A percentile compares a stretch with the other conserved stretches of the same genome.
Conservation (phyloP, 1,284 basidiomycete species). For the Clitocybe nebularis region DNA sequence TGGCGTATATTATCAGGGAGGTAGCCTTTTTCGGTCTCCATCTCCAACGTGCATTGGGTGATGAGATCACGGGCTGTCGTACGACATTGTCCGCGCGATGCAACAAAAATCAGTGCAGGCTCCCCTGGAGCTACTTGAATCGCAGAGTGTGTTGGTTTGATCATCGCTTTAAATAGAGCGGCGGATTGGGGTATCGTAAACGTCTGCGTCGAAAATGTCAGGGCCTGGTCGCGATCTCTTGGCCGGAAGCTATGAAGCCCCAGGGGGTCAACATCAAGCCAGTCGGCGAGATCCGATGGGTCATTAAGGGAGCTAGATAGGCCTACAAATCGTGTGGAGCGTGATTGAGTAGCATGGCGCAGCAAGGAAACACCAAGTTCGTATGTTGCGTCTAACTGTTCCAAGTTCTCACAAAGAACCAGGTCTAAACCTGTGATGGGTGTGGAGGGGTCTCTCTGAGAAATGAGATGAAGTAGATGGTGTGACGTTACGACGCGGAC, state of each 20-base stretch:
- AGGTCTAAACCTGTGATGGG: conserved; percentile 51
- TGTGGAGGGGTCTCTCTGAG: conserved; percentile 22
- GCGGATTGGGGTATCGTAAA: conserved; percentile 89
- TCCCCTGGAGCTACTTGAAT: conserved; percentile 44
- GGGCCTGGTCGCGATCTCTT: conserved; percentile 77
- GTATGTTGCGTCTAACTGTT: conserved; percentile 80
- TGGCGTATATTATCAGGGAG: conserved; percentile 51
- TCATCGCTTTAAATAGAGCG: conserved; percentile 88
- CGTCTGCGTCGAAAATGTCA: conserved; percentile 67
- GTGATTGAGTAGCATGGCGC: conserved; percentile 55
- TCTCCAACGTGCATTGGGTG: conserved; percentile 81
- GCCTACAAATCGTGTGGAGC: conserved; percentile 74
- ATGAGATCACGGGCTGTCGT: conserved; percentile 80
- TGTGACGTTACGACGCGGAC: conserved; percentile 56
- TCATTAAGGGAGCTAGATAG: conserved; percentile 80
- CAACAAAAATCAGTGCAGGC: conserved; percentile 84
- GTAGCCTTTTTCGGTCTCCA: conserved; percentile 71
- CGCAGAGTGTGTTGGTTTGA: conserved; percentile 82
- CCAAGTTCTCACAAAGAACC: conserved; percentile 83
- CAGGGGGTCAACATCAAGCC: conserved; percentile 73
- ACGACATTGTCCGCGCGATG: conserved; percentile 81
- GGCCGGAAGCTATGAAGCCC: conserved; percentile 81
- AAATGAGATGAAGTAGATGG: conserved; percentile 44
- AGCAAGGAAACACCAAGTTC: conserved; percentile 79
- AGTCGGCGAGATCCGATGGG: conserved; percentile 74